phyloP scores from a whole-genome alignment of 169 alveolate genomes.

The Plasmodium cynomolgi region DNA sequence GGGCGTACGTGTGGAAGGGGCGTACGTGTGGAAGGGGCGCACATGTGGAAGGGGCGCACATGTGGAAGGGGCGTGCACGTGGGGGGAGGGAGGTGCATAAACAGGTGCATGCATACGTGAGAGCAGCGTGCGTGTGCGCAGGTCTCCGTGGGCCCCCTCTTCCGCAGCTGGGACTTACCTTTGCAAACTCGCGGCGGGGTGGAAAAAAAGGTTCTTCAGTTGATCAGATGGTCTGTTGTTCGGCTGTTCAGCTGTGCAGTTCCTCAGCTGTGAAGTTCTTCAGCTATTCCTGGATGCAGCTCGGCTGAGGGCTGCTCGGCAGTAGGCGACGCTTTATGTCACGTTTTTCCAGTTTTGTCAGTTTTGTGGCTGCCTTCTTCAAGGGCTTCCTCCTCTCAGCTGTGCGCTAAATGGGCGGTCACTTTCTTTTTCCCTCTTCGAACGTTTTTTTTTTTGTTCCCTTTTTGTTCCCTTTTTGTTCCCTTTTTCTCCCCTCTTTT shows the following conservation, averaged over 20 bases:
- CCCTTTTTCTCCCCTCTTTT: neutral
- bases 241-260: no score
- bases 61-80: neutral
- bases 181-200: neutral
- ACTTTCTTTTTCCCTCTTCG: neutral
- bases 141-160: neutral
- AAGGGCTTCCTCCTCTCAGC: neutral
- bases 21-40: neutral
- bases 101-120: neutral
- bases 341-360: neutral
- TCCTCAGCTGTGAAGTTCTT: no score
- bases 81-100: neutral
- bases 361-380: neutral
- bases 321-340: neutral
- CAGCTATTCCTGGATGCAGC: neutral
- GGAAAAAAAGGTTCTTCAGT: neutral
- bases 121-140: neutral
- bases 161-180: neutral
- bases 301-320: neutral
- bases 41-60: neutral
- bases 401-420: neutral
- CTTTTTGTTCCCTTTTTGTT: neutral
- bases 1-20: no score
- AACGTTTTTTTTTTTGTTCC: neutral
- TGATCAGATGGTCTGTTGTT: neutral